These are phyloP conservation scores for Fusarium lateritium DNA, from an alignment of 2,329 filamentous ascomycete species.

Conservation along the genomic window DNA sequence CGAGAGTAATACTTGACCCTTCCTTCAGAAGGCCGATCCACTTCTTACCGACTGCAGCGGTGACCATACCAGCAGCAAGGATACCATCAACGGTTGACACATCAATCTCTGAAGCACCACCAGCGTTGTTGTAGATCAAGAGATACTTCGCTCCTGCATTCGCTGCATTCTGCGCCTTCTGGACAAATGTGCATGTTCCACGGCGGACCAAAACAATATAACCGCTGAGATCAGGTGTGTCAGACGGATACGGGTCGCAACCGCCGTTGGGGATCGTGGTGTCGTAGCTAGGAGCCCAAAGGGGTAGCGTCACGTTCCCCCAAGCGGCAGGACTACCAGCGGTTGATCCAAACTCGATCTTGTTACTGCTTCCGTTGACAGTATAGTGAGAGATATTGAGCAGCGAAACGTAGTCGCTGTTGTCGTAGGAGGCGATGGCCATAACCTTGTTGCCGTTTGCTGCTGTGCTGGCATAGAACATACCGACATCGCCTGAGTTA, in stretches of 20 bases:
- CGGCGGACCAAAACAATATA: slow-evolving; percentile 73
- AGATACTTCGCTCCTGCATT: slow-evolving; percentile 72
- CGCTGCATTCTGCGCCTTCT: slow-evolving; percentile 69
- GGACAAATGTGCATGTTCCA: slow-evolving; percentile 69
- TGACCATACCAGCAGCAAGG: slow-evolving; percentile 24
- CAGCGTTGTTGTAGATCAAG: slow-evolving; percentile 71
- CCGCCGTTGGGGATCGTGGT: slow-evolving; percentile 63
- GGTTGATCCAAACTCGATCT: slow-evolving; percentile 58
- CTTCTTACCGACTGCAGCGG: slow-evolving; percentile 11
- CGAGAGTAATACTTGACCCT: slow-evolving; percentile 59
- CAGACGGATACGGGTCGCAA: slow-evolving; percentile 66
- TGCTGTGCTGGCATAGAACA: slow-evolving; percentile 67
- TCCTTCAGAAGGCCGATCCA: slow-evolving; percentile 40
- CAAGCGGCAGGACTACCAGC: slow-evolving; percentile 60
- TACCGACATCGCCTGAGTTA: slow-evolving; percentile 62
- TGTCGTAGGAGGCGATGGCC: slow-evolving; percentile 67
- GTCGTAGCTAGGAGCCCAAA: slow-evolving; percentile 66
- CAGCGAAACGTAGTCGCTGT: slow-evolving; percentile 59
- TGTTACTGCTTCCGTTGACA: slow-evolving; percentile 53
- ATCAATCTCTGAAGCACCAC: slow-evolving; percentile 14
- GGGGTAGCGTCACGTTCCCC: slow-evolving; percentile 60
- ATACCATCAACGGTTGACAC: slow-evolving; percentile 22
- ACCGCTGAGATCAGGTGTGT: slow-evolving; percentile 69
- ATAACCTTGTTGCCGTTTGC: slow-evolving; percentile 64
- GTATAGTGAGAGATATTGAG: slow-evolving; percentile 59